Base-by-base conservation (phyloP, 2,329 filamentous ascomycete genomes). In the Cladosporium sphaerospermum region DNA sequence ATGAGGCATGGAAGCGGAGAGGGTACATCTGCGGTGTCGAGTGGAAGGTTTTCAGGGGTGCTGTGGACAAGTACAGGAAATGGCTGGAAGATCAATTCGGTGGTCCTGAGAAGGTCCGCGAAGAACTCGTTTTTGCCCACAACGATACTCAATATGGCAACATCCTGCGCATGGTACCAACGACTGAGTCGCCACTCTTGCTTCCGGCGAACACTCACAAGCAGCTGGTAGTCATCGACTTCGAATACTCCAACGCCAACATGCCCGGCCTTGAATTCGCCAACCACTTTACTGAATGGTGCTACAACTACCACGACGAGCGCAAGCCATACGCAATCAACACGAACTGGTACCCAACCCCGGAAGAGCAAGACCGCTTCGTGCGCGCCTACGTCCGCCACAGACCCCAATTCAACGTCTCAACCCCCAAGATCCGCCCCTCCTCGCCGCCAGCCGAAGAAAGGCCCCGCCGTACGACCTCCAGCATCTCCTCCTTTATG, bases 101-200 rank as follows among this genome's bases (percentile, higher is more conserved):
- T 37, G 83, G 83, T 1, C 66, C 75, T 4, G 72, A 81, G 33
- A 81, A 79, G 45, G 77, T 97, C 53, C 85, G 85, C 49, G 80
- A 88, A 44, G 79, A 82, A 52, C 79, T 99, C 9, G 84, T 96
- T 0, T 99, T 99, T 76, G 89, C 90, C n/a, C 93, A 99, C 69
- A 96, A 96, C 64, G 93, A 99, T 78, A 96, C 93, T 4, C 93
- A 99, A 83, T 97, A 99, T 65, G 93, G 93, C 59, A 99, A 99
- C 67, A 93, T 99, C 57, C 82, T 99, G 46, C 89, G 91, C 36
- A 74, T 85, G 68, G 81, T 89, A 60, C 82, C 82, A 2, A 73
- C 74, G 37, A 78, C 77, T 45, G 85, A 90, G 62, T 96, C 91
- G 0, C 93, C 92, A 0, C 80, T 97, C 7, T 78, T 96, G 9